Conservation (phyloP, 805 yeast species). For the Hagleromyces aurorensis region DNA sequence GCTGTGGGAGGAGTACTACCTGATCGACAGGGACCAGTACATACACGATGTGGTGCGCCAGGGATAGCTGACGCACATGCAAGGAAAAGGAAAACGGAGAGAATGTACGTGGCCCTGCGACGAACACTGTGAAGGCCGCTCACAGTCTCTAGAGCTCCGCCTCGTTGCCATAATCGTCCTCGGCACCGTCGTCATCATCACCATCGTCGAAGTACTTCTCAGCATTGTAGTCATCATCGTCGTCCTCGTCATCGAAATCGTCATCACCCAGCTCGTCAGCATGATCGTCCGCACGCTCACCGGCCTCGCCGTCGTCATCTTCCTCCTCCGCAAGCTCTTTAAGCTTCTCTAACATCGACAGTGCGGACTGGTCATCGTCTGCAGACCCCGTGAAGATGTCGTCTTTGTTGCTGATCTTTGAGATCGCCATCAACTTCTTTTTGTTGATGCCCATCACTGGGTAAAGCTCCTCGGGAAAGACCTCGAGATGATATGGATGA, state of each 20-base stretch:
- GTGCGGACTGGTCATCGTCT: slow-evolving; percentile 24
- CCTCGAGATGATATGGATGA: slow-evolving; percentile 62
- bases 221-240: slow-evolving; percentile 57
- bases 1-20: slow-evolving; percentile 20
- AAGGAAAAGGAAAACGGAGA: background rate
- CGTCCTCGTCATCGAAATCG: slow-evolving; percentile 48
- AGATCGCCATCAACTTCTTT: slow-evolving; percentile 41
- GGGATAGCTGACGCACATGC: background rate
- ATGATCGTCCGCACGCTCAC: slow-evolving; percentile 26
- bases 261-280: slow-evolving; percentile 45
- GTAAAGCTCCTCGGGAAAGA: slow-evolving; percentile 75
- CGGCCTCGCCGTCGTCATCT: slow-evolving; percentile 34
- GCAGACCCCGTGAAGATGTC: slow-evolving; percentile 24
- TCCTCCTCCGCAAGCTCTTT: slow-evolving; percentile 43
- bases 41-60: slow-evolving; percentile 4
- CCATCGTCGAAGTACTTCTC: slow-evolving; percentile 60
- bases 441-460: slow-evolving; percentile 59
- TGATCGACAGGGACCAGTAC: slow-evolving; percentile 9
- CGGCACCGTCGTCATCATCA: slow-evolving; percentile 41
- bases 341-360: slow-evolving; percentile 40
- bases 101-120: no score
- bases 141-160: slow-evolving; percentile 42
- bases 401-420: slow-evolving; percentile 27
- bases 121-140: no score
- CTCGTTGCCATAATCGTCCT: slow-evolving; percentile 48